Evolutionary conservation across 352 stramenopile species (phyloP).

Genomic region (Phytopythium oedochilum): DNA sequence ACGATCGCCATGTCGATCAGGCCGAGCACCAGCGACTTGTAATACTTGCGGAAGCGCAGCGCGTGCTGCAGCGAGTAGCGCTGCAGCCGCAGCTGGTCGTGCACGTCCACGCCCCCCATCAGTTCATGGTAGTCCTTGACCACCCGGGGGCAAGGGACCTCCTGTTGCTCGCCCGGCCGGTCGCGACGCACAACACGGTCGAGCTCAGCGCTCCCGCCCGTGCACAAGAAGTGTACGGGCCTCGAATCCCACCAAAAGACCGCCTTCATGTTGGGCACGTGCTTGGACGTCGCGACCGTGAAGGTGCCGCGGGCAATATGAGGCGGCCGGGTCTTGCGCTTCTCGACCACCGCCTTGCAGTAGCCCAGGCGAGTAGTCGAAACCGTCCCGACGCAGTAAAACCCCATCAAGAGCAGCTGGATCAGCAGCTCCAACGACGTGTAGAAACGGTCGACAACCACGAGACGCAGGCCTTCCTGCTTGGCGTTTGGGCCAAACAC

Average conservation of each 20-base stretch:
- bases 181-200: not conserved
- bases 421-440: conserved; percentile 7
- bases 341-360: conserved; percentile 8
- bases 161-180: not conserved
- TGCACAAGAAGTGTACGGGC: conserved; percentile 10
- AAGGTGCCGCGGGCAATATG: not conserved
- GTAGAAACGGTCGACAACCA: conserved; percentile 14
- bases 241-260: conserved; percentile 9
- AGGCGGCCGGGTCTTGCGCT: not conserved
- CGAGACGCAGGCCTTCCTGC: conserved; percentile 3
- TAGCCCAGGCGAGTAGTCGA: conserved; percentile 13
- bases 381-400: conserved; percentile 12
- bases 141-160: conserved; percentile 3
- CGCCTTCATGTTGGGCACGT: conserved; percentile 4
- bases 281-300: conserved; percentile 1
- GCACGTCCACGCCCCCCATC: conserved; percentile 11
- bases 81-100: conserved; percentile 13
- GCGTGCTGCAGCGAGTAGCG: conserved; percentile 8
- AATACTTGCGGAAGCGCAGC: conserved; percentile 13
- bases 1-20: conserved; percentile 15
- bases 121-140: conserved; percentile 10
- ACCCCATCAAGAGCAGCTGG: conserved; percentile 7
- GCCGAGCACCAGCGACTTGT: conserved; percentile 13
- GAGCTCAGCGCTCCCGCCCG: conserved; percentile 2
- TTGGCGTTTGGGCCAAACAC: not conserved